phyloP scores from a whole-genome alignment of 345 rosid species.

The Diplotaxis tenuifolia region DNA sequence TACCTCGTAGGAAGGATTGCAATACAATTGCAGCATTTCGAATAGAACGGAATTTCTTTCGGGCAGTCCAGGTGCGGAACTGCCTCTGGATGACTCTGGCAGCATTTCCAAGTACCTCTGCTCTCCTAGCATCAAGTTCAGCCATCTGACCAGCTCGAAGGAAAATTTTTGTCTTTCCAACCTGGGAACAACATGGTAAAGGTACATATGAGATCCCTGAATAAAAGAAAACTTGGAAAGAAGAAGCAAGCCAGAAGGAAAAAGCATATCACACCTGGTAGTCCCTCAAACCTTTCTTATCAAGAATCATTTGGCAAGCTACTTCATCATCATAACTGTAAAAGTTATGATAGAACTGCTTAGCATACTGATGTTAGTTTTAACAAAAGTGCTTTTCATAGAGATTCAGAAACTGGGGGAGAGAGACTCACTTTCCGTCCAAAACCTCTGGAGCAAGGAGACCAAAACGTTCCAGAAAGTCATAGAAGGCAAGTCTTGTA shows the following conservation, averaged over 20 bases:
- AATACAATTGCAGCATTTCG: constrained; percentile 65
- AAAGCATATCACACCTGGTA: constrained; percentile 69
- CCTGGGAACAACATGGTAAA: constrained; percentile 48
- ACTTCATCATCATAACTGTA: constrained; percentile 77
- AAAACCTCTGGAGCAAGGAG: constrained; percentile 92
- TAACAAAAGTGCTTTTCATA: constrained; percentile 17
- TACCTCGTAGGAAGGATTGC: constrained; percentile 84
- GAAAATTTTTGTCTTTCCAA: constrained; percentile 86
- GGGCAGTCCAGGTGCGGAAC: constrained; percentile 68
- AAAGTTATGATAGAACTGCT: constrained; percentile 17
- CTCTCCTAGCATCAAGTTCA: constrained; percentile 93
- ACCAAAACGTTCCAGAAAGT: constrained; percentile 92
- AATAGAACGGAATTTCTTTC: constrained; percentile 62
- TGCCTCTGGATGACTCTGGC: constrained; percentile 85
- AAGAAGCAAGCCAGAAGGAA: not conserved
- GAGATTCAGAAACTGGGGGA: constrained; percentile 21
- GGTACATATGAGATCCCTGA: not conserved
- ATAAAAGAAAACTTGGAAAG: not conserved
- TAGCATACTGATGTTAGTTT: constrained; percentile 19
- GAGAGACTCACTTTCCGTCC: constrained; percentile 71
- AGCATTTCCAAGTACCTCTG: constrained; percentile 92
- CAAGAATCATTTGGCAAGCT: constrained; percentile 88
- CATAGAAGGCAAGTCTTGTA: constrained; percentile 88
- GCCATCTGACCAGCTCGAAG: constrained; percentile 99
- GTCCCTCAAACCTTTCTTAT: constrained; percentile 82